Base-by-base conservation (phyloP, 495 filamentous ascomycete species). In the Hypomontagnella monticulosa region DNA sequence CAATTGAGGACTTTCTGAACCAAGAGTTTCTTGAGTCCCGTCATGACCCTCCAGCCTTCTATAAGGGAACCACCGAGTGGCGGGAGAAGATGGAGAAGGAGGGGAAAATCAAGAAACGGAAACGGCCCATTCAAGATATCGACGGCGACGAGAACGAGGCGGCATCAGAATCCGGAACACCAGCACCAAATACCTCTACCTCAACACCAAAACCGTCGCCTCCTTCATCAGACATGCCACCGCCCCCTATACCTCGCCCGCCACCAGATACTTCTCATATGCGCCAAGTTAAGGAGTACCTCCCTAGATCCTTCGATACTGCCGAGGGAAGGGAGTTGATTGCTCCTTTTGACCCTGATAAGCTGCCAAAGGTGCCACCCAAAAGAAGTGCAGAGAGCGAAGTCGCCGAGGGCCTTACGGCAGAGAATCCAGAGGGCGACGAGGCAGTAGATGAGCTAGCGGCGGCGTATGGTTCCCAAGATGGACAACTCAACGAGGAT, bases 1-100 rank as follows among this genome's bases (percentile, higher is more conserved):
- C 92, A 0, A 89, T 98, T 4, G 88, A 93, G 42, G 90, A 97
- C 69, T 98, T 98, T 64, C 81, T 92, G 32, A 88, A 86, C 19
- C 85, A 86, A 14, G 72, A 81, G 27, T 79, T 81, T 32, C 83
- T 85, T 42, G 74, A 78, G 33, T 73, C 75, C 9, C 71, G 78
- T 2, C 87, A 90, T 38, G 91, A 96, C 71, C 96, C 95, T 0
- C 95, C 95, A 1, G 87, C 89, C 6, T 90, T 95, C 70, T 89
- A 89, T 62, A 82, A 90, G 60, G 83, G 88, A 30, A 81, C 77
- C 0, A 71, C 77, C 14, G 79, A 84, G 57, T 83, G 67, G 73
- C 79, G 75, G 77, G 84, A 75, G 73, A 85, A 67, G 75, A 80
- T 76, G 41, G 71, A 70, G 62, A 76, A 78, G 72, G 72, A 71